phyloP scores from a whole-genome alignment of 257 asterid species.

The Gynochthodes officinalis region DNA sequence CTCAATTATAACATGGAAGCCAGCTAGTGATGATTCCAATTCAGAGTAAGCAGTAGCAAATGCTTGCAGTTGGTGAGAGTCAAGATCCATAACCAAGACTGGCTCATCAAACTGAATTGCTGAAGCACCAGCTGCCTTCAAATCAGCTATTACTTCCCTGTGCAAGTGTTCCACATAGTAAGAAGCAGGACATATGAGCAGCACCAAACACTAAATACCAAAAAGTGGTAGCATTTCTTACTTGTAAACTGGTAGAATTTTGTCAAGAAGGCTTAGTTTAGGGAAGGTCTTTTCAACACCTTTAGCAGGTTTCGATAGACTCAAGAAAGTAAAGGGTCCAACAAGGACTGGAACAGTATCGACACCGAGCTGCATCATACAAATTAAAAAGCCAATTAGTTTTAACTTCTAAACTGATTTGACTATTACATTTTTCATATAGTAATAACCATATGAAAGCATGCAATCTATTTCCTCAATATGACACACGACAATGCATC shows the following conservation, averaged over 20 bases:
- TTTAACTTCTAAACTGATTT: background rate
- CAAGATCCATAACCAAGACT: slow-evolving; percentile 80
- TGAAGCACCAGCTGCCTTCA: slow-evolving; percentile 94
- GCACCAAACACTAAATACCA: background rate
- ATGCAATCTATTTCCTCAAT: background rate
- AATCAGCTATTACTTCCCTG: slow-evolving; percentile 91
- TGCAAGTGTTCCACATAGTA: slow-evolving; percentile 14
- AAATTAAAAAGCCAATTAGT: slow-evolving; percentile 20
- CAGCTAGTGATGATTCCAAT: slow-evolving; percentile 65
- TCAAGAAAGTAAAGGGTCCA: slow-evolving; percentile 88
- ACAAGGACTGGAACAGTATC: slow-evolving; percentile 85
- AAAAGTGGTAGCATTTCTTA: slow-evolving; percentile 28
- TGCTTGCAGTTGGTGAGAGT: slow-evolving; percentile 78
- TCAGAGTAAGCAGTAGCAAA: slow-evolving; percentile 80
- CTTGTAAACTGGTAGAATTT: slow-evolving; percentile 89
- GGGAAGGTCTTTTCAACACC: slow-evolving; percentile 82
- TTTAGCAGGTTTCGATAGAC: slow-evolving; percentile 92
- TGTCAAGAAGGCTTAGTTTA: slow-evolving; percentile 80
- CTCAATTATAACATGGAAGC: slow-evolving; percentile 64
- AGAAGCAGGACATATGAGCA: slow-evolving; percentile 1
- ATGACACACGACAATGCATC: background rate
- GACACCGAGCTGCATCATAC: slow-evolving; percentile 66
- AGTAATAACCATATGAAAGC: background rate
- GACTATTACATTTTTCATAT: background rate
- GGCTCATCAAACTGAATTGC: slow-evolving; percentile 97